Conservation (phyloP, 2,329 filamentous ascomycete species). For the Ceratocystis huliohia region DNA sequence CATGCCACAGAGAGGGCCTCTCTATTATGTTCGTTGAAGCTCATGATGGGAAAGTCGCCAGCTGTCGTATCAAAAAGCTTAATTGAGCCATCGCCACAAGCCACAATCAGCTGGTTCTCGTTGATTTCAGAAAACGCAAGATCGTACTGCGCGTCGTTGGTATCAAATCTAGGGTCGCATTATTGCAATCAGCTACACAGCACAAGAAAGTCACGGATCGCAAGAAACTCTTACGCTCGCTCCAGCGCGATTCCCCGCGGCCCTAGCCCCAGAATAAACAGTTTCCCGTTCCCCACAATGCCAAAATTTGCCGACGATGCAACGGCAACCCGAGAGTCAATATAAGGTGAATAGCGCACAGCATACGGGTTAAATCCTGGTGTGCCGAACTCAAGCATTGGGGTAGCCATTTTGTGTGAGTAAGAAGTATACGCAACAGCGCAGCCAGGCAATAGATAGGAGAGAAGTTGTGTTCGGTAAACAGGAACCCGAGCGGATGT, state of each 20-base stretch:
- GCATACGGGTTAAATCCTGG: constrained; percentile 91
- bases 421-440: background rate
- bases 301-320: constrained; percentile 90
- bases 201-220: background rate
- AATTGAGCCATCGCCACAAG: constrained; percentile 83
- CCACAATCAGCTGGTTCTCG: constrained; percentile 83
- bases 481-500: background rate
- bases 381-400: constrained; percentile 88
- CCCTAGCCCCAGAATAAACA: constrained; percentile 75
- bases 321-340: constrained; percentile 86
- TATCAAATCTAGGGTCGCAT: constrained; percentile 58
- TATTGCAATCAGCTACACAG: background rate
- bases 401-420: constrained; percentile 32
- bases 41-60: constrained; percentile 74
- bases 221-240: constrained; percentile 49
- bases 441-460: background rate
- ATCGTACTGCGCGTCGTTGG: constrained; percentile 93
- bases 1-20: constrained; percentile 89
- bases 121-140: constrained; percentile 90
- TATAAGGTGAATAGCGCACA: constrained; percentile 97
- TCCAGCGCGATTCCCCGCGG: constrained; percentile 65
- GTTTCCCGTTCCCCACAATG: constrained; percentile 84
- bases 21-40: constrained; percentile 84
- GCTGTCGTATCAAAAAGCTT: constrained; percentile 84
- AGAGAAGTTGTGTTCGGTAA: background rate